Percentiles rank a stretch among this genome's conserved stretches.
phyloP scores from a whole-genome alignment of 2,329 filamentous ascomycete genomes.

The Penicillium sp. region DNA sequence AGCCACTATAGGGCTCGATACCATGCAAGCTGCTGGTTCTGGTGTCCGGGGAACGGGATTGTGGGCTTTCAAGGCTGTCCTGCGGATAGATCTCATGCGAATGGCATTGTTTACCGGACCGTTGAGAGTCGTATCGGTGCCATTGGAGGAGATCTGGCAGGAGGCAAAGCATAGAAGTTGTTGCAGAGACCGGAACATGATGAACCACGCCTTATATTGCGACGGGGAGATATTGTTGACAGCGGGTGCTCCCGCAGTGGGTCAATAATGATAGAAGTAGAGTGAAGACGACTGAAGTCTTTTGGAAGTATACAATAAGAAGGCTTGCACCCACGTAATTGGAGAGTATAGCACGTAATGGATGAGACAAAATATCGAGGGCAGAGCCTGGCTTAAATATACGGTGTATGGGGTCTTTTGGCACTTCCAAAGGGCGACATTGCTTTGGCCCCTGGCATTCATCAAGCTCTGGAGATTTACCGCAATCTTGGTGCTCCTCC shows the following conservation, averaged over 20 bases:
- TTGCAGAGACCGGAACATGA: constrained; percentile 15
- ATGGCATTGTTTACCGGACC: constrained; percentile 1
- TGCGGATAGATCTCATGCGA: constrained; percentile 8
- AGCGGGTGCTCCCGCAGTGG: background rate
- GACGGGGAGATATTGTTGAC: background rate
- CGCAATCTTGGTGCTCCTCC: background rate
- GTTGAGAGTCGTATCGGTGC: background rate
- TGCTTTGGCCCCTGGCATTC: background rate
- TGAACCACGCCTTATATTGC: background rate
- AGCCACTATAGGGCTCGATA: background rate
- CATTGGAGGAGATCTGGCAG: background rate
- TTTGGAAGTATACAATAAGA: background rate
- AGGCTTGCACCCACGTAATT: background rate
- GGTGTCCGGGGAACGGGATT: constrained; percentile 1
- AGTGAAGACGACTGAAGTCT: background rate
- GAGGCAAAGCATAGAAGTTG: constrained; percentile 19
- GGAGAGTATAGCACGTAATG: background rate
- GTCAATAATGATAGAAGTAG: background rate
- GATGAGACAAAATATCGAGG: background rate
- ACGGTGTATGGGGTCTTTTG: background rate
- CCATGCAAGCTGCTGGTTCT: background rate
- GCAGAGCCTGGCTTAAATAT: background rate
- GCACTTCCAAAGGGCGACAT: background rate
- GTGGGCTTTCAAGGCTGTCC: background rate
- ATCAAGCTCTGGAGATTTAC: background rate